phyloP scores from a whole-genome alignment of 768 basidiomycete genomes.

The Mycena belliarum region DNA sequence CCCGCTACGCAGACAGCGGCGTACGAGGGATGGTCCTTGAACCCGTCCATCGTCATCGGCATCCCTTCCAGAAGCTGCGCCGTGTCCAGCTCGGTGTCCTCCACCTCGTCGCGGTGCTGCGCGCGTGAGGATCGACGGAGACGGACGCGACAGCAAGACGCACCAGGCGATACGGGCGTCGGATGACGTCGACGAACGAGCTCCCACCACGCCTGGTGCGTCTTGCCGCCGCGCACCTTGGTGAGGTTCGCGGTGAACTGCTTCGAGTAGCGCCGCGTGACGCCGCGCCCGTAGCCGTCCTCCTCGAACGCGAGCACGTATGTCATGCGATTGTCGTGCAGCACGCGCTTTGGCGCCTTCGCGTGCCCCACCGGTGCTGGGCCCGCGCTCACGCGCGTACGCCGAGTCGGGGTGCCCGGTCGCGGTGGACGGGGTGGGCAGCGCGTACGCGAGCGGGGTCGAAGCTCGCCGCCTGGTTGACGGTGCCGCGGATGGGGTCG shows the following conservation, averaged over 20 bases:
- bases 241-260: conserved; percentile 78
- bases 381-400: conserved; percentile 8
- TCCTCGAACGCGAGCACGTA: conserved; percentile 96
- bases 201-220: conserved; percentile 70
- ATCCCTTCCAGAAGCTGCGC: conserved; percentile 86
- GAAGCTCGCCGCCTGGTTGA: conserved; percentile 80
- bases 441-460: conserved; percentile 56
- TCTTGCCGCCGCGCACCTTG: conserved; percentile 65
- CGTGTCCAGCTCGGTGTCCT: conserved; percentile 84
- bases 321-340: conserved; percentile 76
- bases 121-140: conserved; percentile 21
- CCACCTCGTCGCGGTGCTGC: conserved; percentile 89
- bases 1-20: conserved; percentile 25
- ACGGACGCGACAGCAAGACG: conserved; percentile 29
- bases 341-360: conserved; percentile 30
- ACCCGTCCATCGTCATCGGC: conserved; percentile 87
- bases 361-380: conserved; percentile 11
- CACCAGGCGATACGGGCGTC: conserved; percentile 83
- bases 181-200: conserved; percentile 59
- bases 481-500: conserved; percentile 79
- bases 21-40: conserved; percentile 94
- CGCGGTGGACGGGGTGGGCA: not conserved
- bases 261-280: conserved; percentile 86
- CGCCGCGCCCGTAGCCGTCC: conserved; percentile 88
- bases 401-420: conserved; percentile 8